Evolutionary conservation across 108 stramenopile species (phyloP).

Genomic region (Discostella pseudostelligera): DNA sequence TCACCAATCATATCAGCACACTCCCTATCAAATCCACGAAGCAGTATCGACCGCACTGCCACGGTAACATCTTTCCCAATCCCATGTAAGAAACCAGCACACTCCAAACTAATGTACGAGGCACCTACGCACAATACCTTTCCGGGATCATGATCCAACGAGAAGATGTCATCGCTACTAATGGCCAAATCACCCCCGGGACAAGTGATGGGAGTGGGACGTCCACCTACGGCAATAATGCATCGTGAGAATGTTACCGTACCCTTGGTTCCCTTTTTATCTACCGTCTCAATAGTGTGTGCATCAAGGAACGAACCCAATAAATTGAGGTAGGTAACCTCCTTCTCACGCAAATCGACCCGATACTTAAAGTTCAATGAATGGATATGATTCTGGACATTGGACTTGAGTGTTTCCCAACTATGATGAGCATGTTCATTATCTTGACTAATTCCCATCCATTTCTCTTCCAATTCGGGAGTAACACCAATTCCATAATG

Average conservation of each 20-base stretch:
- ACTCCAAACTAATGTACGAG: conserved; percentile 97
- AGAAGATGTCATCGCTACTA: conserved; percentile 94
- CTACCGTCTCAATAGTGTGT: conserved; percentile 80
- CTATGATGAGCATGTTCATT: conserved; percentile 25
- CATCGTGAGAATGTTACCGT: conserved; percentile 80
- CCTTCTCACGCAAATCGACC: conserved; percentile 90
- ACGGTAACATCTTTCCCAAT: conserved; percentile 92
- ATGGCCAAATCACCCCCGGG: conserved; percentile 94
- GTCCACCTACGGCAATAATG: conserved; percentile 94
- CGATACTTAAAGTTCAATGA: conserved; percentile 97
- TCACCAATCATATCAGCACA: conserved; percentile 84
- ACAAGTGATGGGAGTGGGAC: conserved; percentile 83
- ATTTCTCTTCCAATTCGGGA: conserved; percentile 12
- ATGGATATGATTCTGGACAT: conserved; percentile 95
- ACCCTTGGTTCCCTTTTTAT: conserved; percentile 79
- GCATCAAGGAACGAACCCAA: conserved; percentile 83
- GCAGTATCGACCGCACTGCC: conserved; percentile 92
- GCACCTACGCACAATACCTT: conserved; percentile 96
- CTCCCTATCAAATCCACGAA: conserved; percentile 97
- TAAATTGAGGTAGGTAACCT: conserved; percentile 90
- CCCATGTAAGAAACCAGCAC: conserved; percentile 95
- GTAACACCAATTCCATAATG: conserved; percentile 73
- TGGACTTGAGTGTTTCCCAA: conserved; percentile 79
- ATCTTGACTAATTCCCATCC: conserved; percentile 37
- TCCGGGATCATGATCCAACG: conserved; percentile 86